Evolutionary conservation across 495 filamentous ascomycete species (phyloP).

Genomic region (Friedmanniomyces simplex): DNA sequence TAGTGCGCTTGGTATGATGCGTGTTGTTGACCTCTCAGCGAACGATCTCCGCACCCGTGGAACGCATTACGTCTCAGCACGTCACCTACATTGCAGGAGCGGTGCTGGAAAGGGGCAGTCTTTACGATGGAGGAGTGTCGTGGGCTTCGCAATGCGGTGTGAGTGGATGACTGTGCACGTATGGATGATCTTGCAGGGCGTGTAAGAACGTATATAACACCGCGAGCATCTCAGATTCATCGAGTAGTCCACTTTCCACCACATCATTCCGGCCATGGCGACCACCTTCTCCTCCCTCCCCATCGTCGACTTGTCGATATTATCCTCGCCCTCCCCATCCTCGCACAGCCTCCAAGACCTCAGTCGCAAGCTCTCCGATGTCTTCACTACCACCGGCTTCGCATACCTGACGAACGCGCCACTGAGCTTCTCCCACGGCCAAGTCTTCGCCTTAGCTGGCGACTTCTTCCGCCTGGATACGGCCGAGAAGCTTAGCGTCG

Average conservation of each 20-base stretch:
- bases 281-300: conserved; percentile 36
- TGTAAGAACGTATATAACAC: not conserved
- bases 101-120: not conserved
- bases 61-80: not conserved
- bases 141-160: not conserved
- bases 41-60: not conserved
- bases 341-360: conserved; percentile 21
- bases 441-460: conserved; percentile 34
- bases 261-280: conserved; percentile 17
- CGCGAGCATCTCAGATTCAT: not conserved
- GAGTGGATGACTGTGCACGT: not conserved
- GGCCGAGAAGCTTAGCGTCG: conserved; percentile 34
- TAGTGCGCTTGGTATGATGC: not conserved
- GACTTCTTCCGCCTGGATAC: conserved; percentile 34
- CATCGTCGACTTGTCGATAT: conserved; percentile 33
- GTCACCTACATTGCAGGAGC: not conserved
- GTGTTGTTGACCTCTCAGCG: not conserved
- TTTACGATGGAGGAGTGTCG: not conserved
- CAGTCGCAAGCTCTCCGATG: conserved; percentile 30
- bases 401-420: conserved; percentile 37
- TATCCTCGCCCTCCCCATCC: conserved; percentile 18
- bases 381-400: conserved; percentile 39
- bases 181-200: not conserved
- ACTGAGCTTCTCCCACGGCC: conserved; percentile 32
- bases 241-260: too few relatives aligned